Base-by-base conservation (phyloP, 345 rosid species). In the Brassica nigra region DNA sequence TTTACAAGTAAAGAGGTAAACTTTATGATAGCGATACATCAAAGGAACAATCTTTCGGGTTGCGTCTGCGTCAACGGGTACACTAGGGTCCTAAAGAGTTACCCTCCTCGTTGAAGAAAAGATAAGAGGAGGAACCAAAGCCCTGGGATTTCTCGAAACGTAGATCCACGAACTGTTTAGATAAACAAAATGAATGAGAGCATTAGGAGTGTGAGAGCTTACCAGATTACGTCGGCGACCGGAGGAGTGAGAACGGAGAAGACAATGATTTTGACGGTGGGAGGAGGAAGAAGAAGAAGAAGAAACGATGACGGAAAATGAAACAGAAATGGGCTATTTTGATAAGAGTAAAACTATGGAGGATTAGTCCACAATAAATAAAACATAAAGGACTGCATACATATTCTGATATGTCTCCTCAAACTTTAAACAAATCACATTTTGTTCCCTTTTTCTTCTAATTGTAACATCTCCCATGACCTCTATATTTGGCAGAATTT, bases 221-320 rank as follows among this genome's bases (percentile, higher is more conserved):
- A 81, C 83, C 74, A 58, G 69, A 58, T 47, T 5, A 30, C 30
- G 69, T 11, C 80, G 73, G 44, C 62, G 68, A 66, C 2, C 44
- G 33, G 27, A 58, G 57, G 30, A 34, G 9, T 80, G 61, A 70
- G 68, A 69, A 64, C 37, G 1, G 31, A 49, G 66, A 57, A 63
- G 69, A 31, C 63, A 15, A 54, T 5, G 7, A n/a, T 5, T 4
- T 18, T 18, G 52, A 36, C 28, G 59, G 9, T n/a, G 47, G 12
- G 70, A 67, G 18, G 18, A 18, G 18, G 18, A 18, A 6, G 69
- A 47, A 6, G 73, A 73, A 47, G 79, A 28, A 9, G 47, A 39
- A 9, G 47, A 39, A 39, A 31, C 54, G 5, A 14, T 4, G 27
- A 4, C 31, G 52, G 59, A 44, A 73, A 59, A 47, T 23, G 11